Base-by-base conservation (phyloP, 2,329 filamentous ascomycete species). In the Aspergillus fijiensis region DNA sequence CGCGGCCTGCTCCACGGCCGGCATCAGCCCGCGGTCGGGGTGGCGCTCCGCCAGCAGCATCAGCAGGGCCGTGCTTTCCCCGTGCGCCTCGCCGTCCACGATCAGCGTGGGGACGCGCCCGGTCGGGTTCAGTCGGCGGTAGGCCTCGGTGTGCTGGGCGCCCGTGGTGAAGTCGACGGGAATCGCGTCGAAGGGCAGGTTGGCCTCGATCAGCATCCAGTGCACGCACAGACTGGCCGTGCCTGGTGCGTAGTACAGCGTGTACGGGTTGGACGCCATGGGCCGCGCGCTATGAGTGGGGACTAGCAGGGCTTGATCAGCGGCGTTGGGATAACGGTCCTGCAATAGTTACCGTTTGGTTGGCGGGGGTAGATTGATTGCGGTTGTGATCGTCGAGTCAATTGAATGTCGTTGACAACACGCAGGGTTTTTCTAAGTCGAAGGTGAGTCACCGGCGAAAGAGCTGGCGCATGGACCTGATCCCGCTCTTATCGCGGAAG, bases 1-100 rank as follows among this genome's bases (percentile, higher is more conserved):
- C 3, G 50, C n/a, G 11, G 16, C 19, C 14, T 42, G 4, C 14
- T 42, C 16, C 14, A 39, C 11, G 16, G 50, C 50, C 5, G 50
- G 50, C 50, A 52, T 52, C 21, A 52, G 12, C 10, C 19, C 50
- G 5, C 50, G 50, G 50, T 52, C 31, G 31, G 19, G 50, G 16
- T 52, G 50, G 19, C 50, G 50, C 29, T 51, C 50, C 11, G 29
- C 50, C 16, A 51, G 50, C 25, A 51, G 31, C 50, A 51, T 51
- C 29, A 51, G n/a, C 7, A 51, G 29, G 7, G 50, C 50, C 3
- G 27, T 35, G 14, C 27, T 21, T 21, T 51, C 50, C 9, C 29
- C 11, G 16, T n/a, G 50, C 6, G 50, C 29, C 29, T 51, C 50
- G 19, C 50, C 50, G 19, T 51, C 10, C 6, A 51, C 27, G 9